These are phyloP conservation scores for Rutstroemia sp. DNA, from an alignment of 2,329 filamentous ascomycete genomes.

Conservation along the genomic window DNA sequence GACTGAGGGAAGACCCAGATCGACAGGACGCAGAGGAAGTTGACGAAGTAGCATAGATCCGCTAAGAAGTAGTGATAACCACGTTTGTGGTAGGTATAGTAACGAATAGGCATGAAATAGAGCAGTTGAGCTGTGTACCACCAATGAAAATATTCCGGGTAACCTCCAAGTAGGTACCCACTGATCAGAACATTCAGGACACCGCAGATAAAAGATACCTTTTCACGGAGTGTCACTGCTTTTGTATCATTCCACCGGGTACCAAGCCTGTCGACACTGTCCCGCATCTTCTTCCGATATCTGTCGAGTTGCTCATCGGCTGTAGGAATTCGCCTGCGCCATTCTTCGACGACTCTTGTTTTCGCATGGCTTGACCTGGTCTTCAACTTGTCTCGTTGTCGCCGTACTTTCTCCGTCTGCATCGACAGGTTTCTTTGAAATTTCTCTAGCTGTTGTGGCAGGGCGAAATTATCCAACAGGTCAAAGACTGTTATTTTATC, in stretches of 20 bases:
- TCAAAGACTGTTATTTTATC: conserved; percentile 90
- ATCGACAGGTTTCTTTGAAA: conserved; percentile 74
- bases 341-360: conserved; percentile 86
- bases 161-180: conserved; percentile 84
- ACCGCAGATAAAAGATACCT: conserved; percentile 91
- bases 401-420: conserved; percentile 78
- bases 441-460: conserved; percentile 86
- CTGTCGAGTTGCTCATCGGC: conserved; percentile 90
- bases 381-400: conserved; percentile 74
- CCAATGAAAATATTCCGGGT: conserved; percentile 76
- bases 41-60: conserved; percentile 98
- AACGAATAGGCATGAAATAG: conserved; percentile 97
- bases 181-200: conserved; percentile 97
- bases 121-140: conserved; percentile 86
- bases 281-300: conserved; percentile 80
- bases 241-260: conserved; percentile 84
- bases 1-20: conserved; percentile 89
- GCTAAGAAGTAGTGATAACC: conserved; percentile 97
- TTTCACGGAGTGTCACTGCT: conserved; percentile 82
- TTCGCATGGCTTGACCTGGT: conserved; percentile 70
- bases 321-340: conserved; percentile 76
- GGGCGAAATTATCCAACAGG: conserved; percentile 84
- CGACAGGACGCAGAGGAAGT: conserved; percentile 71
- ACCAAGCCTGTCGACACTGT: conserved; percentile 80
- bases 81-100: conserved; percentile 80